Conservation (phyloP, 2,329 filamentous ascomycete species). For the Aspergillus sp. region DNA sequence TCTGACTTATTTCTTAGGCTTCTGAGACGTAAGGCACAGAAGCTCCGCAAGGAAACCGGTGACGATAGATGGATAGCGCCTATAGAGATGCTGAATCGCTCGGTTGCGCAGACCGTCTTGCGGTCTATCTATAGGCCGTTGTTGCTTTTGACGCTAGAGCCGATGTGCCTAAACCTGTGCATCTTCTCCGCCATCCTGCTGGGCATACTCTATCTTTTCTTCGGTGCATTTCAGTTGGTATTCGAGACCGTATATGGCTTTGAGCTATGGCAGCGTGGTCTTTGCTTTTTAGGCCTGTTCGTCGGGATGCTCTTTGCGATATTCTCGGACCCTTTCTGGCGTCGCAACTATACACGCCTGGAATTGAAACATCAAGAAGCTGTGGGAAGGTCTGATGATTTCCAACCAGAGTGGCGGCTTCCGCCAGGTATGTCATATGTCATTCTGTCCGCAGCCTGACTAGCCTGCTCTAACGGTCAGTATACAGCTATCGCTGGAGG, state of each 20-base stretch:
- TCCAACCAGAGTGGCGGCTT: constrained; percentile 84
- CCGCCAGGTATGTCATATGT: constrained; percentile 58
- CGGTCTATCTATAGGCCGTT: constrained; percentile 67
- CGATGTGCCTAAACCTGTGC: constrained; percentile 82
- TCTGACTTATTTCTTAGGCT: constrained; percentile 44
- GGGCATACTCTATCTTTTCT: constrained; percentile 87
- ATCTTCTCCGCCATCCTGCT: constrained; percentile 82
- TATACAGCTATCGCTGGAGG: constrained; percentile 65
- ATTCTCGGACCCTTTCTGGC: constrained; percentile 50
- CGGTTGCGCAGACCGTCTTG: constrained; percentile 63
- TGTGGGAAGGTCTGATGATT: constrained; percentile 45
- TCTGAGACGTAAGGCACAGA: constrained; percentile 70
- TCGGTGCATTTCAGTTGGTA: constrained; percentile 81
- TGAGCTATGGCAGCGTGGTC: constrained; percentile 75
- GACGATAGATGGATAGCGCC: constrained; percentile 75
- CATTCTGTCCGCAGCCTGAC: background rate
- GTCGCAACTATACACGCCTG: constrained; percentile 46
- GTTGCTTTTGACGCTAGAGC: constrained; percentile 76
- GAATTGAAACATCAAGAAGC: constrained; percentile 41
- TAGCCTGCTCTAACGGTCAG: constrained; percentile 11
- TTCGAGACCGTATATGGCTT: constrained; percentile 76
- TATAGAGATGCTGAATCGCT: constrained; percentile 71
- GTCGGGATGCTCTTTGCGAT: constrained; percentile 51
- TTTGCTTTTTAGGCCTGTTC: constrained; percentile 67
- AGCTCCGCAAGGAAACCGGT: constrained; percentile 72